A percentile compares a stretch with the other conserved stretches of the same genome.
These are phyloP conservation scores for Erythrophleum fordii DNA, from an alignment of 306 rosid species.

Conservation along the genomic window DNA sequence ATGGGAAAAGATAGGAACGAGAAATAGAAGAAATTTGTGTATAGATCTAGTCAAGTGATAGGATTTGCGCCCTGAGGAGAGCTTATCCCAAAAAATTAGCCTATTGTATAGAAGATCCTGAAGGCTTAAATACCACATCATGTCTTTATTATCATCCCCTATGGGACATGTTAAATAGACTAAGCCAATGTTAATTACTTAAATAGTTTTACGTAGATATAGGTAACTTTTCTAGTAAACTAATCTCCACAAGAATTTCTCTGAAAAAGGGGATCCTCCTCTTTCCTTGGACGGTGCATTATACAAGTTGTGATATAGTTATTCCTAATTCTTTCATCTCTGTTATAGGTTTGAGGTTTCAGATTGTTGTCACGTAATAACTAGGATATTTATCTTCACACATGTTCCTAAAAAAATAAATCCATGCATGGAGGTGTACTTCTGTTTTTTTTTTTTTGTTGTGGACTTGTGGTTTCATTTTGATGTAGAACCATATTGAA, in stretches of 20 bases:
- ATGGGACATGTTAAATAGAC: too few relatives aligned
- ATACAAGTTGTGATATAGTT: not conserved
- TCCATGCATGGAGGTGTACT: too few relatives aligned
- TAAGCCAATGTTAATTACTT: too few relatives aligned
- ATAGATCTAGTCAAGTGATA: not conserved
- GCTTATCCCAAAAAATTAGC: not conserved
- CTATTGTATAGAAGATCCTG: not conserved
- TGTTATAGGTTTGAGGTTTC: not conserved
- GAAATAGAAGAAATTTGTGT: not conserved
- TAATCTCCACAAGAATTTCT: not conserved
- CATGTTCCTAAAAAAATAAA: too few relatives aligned
- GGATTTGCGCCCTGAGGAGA: not conserved
- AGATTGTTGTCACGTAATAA: not conserved
- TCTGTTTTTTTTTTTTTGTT: not conserved
- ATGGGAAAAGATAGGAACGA: not conserved
- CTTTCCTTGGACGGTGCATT: not conserved
- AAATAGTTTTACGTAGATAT: not conserved
- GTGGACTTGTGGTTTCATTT: not conserved
- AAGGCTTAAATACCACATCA: not conserved
- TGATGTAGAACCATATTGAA: conserved; percentile 36
- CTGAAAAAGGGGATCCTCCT: not conserved
- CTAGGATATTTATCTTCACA: not conserved
- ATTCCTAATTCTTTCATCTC: not conserved
- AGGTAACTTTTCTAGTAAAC: not conserved
- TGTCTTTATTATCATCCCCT: not conserved